A percentile compares a stretch with the other conserved stretches of the same genome.
Conservation (phyloP, 2,329 filamentous ascomycete species). For the Huntiella decipiens region DNA sequence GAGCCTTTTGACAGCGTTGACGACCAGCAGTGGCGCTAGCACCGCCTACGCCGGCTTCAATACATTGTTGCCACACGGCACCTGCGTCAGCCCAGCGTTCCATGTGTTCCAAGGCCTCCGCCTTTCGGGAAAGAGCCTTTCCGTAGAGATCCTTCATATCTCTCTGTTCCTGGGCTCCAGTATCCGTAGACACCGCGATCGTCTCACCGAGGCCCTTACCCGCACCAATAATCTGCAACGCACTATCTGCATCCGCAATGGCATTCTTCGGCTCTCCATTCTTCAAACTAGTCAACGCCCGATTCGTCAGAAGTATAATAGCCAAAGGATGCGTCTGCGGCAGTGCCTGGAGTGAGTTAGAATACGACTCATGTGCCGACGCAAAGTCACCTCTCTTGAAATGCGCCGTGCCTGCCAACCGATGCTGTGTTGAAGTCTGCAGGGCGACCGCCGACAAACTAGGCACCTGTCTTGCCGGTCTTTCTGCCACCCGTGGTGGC, state of each 20-base stretch:
- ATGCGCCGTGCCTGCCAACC: constrained; percentile 63
- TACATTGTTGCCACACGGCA: constrained; percentile 59
- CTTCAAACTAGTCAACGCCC: constrained; percentile 75
- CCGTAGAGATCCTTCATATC: constrained; percentile 88
- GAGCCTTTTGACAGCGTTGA: constrained; percentile 72
- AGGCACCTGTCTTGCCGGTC: constrained; percentile 41
- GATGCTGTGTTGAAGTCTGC: constrained; percentile 56
- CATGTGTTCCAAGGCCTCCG: constrained; percentile 86
- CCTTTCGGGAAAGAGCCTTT: constrained; percentile 85
- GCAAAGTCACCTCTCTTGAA: constrained; percentile 92
- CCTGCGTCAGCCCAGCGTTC: constrained; percentile 82
- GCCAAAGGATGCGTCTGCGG: constrained; percentile 64
- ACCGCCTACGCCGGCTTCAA: constrained; percentile 74
- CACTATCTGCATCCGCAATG: constrained; percentile 65
- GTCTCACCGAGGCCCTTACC: constrained; percentile 62
- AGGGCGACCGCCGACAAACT: constrained; percentile 49
- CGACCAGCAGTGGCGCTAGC: constrained; percentile 67
- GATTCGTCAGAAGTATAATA: constrained; percentile 82
- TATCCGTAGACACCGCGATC: constrained; percentile 44
- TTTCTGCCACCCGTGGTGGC: constrained; percentile 23
- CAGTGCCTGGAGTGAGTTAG: constrained; percentile 53
- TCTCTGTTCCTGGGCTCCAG: constrained; percentile 44
- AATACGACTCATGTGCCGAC: constrained; percentile 66
- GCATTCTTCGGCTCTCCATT: constrained; percentile 81
- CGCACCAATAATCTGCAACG: constrained; percentile 60